Conservation (phyloP, 441 rosid species). For the Aquilaria agallochum region DNA sequence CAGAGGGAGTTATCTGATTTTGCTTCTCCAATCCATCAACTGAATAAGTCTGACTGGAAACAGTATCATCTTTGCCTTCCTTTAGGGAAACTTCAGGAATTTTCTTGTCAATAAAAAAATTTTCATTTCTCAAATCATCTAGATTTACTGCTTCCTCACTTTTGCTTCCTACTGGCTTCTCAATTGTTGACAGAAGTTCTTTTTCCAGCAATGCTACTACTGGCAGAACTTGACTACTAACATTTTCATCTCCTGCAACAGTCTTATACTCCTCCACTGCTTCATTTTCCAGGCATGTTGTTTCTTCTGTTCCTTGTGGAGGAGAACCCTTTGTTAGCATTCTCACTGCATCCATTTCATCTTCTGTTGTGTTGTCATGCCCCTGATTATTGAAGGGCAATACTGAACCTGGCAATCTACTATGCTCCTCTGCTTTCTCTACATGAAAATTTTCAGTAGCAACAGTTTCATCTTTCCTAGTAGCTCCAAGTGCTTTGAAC, state of each 20-base stretch:
- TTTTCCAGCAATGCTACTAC: slow-evolving; percentile 20
- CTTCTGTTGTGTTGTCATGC: slow-evolving; percentile 22
- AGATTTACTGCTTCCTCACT: slow-evolving; percentile 15
- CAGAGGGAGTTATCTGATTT: slow-evolving; percentile 3
- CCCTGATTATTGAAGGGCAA: slow-evolving; percentile 26
- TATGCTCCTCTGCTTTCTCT: slow-evolving; percentile 25
- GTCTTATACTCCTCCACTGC: slow-evolving; percentile 13
- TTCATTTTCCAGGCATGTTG: slow-evolving; percentile 15
- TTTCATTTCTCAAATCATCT: slow-evolving; percentile 19
- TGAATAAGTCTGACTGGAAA: slow-evolving; percentile 14
- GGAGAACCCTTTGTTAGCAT: background rate
- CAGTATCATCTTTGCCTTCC: slow-evolving; percentile 15
- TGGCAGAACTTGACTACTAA: slow-evolving; percentile 7
- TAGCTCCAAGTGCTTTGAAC: slow-evolving; percentile 5
- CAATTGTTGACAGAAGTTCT: slow-evolving; percentile 16
- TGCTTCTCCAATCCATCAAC: slow-evolving; percentile 22
- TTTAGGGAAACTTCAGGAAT: slow-evolving; percentile 10
- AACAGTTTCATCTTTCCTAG: slow-evolving; percentile 14
- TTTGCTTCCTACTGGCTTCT: slow-evolving; percentile 20
- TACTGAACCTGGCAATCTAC: slow-evolving; percentile 17
- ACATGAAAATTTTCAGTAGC: slow-evolving; percentile 14
- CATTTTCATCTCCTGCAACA: slow-evolving; percentile 13
- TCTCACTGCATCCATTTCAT: slow-evolving; percentile 16
- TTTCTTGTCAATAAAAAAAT: slow-evolving; percentile 20
- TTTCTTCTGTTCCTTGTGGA: too few species aligned